Evolutionary conservation across 2,329 filamentous ascomycete species (phyloP).

Genomic region (Epichloe sylvatica): DNA sequence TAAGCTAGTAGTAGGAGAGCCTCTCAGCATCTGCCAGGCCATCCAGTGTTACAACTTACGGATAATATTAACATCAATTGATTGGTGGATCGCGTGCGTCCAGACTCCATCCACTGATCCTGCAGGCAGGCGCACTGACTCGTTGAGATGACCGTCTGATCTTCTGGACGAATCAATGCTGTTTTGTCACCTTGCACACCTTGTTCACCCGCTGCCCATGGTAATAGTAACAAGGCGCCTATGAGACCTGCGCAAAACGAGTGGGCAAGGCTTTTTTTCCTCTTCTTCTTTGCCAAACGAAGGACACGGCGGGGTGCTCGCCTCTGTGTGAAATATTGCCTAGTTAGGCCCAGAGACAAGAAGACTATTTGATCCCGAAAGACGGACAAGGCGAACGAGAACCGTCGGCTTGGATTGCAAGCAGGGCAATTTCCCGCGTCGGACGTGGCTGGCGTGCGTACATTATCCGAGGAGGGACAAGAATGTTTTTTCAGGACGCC

Average conservation of each 20-base stretch:
- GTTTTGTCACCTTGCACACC: too few relatives aligned
- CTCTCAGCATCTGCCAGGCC: neutral
- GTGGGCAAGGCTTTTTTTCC: too few relatives aligned
- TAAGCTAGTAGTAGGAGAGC: too few relatives aligned
- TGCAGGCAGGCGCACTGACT: neutral
- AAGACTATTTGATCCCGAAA: neutral
- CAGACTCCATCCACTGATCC: neutral
- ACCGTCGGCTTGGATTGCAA: slow-evolving; percentile 2
- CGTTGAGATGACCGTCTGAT: neutral
- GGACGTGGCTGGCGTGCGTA: slow-evolving; percentile 1
- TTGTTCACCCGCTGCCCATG: too few relatives aligned
- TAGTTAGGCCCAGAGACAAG: neutral
- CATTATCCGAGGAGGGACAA: too few relatives aligned
- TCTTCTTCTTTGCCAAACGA: too few relatives aligned
- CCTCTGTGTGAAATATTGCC: too few relatives aligned
- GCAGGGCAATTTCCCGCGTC: neutral
- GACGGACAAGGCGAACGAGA: neutral
- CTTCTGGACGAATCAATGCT: neutral
- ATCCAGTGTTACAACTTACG: neutral
- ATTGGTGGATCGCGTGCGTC: neutral
- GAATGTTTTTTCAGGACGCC: too few relatives aligned
- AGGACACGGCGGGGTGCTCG: too few relatives aligned
- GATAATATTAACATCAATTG: neutral
- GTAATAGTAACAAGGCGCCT: too few relatives aligned
- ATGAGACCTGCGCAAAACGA: too few relatives aligned